Evolutionary conservation across 2,329 filamentous ascomycete genomes (phyloP).

Genomic region (Rhynchosporium secalis): DNA sequence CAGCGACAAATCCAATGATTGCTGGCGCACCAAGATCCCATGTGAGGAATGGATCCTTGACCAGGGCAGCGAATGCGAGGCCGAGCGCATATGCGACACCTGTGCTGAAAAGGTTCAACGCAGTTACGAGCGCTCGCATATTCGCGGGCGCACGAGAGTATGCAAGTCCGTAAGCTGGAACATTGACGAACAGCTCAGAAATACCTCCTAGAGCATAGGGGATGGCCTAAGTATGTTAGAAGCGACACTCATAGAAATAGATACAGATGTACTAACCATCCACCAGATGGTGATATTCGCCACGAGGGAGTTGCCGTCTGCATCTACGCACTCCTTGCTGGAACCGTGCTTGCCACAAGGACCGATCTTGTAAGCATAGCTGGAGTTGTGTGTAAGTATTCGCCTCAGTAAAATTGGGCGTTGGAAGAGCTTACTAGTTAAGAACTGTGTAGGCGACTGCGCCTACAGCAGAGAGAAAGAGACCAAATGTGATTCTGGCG

Average conservation of each 20-base stretch:
- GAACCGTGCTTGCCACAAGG: conserved; percentile 53
- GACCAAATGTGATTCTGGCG: conserved; percentile 71
- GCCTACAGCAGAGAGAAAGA: conserved; percentile 62
- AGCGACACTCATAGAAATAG: too few relatives aligned
- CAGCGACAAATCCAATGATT: conserved; percentile 47
- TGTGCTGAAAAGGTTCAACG: conserved; percentile 50
- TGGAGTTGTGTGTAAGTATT: neutral
- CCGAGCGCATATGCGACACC: conserved; percentile 49
- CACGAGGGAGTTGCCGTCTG: conserved; percentile 29
- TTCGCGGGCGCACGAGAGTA: conserved; percentile 53
- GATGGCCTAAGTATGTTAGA: conserved; percentile 41
- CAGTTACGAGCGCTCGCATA: conserved; percentile 53
- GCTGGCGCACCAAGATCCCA: conserved; percentile 52
- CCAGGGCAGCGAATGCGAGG: conserved; percentile 47
- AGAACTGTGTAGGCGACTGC: conserved; percentile 58
- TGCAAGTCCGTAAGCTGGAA: conserved; percentile 53
- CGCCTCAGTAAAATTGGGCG: too few relatives aligned
- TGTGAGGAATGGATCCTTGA: conserved; percentile 51
- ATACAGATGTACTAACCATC: conserved; percentile 39
- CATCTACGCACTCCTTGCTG: conserved; percentile 29
- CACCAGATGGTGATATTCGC: conserved; percentile 54
- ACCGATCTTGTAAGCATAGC: conserved; percentile 61
- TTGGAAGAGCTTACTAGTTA: conserved; percentile 44
- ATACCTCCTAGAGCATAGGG: conserved; percentile 53
- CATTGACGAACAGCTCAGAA: conserved; percentile 53